Evolutionary conservation across 2,329 filamentous ascomycete genomes (phyloP), one percentile per base, ranked within the genome.

Genomic region (Cordyceps cicadae): DNA sequence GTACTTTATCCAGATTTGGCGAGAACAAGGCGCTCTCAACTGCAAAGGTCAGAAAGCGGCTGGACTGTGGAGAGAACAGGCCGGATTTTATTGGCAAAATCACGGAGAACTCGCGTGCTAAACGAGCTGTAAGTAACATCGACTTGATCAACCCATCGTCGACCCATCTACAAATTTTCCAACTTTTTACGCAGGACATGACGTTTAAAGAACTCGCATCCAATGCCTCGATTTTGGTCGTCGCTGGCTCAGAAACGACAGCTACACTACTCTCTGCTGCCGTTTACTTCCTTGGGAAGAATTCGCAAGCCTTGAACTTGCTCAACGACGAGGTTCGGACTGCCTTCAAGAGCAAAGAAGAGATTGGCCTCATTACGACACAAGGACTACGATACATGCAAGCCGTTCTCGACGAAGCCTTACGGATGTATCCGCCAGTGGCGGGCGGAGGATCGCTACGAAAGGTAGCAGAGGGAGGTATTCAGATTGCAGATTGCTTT

Each of bases 371-470:
- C 12, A 26, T 41, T 7, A 54, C 19, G 17, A 26, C 52, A 5
- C 37, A 26, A 52, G 62, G 65, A 7, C 66, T 79, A 0, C 45
- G 65, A 0, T 80, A 79, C 58, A 69, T 79, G 65, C 63, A 70
- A 7, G 77, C 77, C 3, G 70, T 70, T 26, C 63, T 80, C 2
- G 67, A 78, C 2, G 78, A 81, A 64, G 67, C 69, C 0, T 63
- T 80, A n/a, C 72, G 78, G 0, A 51, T 67, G n/a, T 69, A 75
- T 58, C 74, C 75, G 5, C 66, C 66, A 5, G 62, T 67, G 3
- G 62, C 67, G 54, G 55, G 59, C 4, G 49, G 49, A 17, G 67
- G 65, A 0, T 60, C 69, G 12, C 66, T 66, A 7, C 61, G 75
- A 1, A 52, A 69, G 24, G 67, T 69, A 1, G 68, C 71, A 15